Evolutionary conservation across 1,139 yeast species (phyloP).

Genomic region (Suhomyces anneliseae): DNA sequence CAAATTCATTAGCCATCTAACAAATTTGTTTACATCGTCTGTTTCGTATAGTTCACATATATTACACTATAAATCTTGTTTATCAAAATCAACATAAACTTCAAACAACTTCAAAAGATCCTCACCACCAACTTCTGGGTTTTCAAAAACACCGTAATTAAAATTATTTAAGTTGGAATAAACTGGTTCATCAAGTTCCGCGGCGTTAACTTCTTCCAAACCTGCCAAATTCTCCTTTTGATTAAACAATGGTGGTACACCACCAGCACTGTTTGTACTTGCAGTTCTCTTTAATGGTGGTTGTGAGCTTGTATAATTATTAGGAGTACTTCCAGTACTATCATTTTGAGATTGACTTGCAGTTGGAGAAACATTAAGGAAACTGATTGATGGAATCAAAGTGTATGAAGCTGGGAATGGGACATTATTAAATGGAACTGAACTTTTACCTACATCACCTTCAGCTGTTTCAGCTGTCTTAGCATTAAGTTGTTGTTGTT

Average conservation of each 20-base stretch:
- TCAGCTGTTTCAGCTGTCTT: constrained; percentile 1
- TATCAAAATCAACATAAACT: constrained; percentile 38
- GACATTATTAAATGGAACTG: constrained; percentile 9
- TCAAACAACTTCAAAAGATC: constrained; percentile 42
- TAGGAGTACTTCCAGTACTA: constrained; percentile 4
- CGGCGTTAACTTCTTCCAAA: constrained; percentile 3
- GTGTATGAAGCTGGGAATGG: constrained; percentile 15
- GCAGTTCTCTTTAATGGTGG: neutral
- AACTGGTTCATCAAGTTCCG: constrained; percentile 7
- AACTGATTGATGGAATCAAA: constrained; percentile 8
- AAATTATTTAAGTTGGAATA: constrained; percentile 11
- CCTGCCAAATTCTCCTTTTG: constrained; percentile 3
- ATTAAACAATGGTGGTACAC: constrained; percentile 2
- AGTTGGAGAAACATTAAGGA: constrained; percentile 7
- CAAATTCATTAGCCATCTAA: too few relatives aligned
- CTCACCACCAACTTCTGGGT: constrained; percentile 23
- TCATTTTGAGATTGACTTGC: constrained; percentile 1
- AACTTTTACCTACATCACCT: constrained; percentile 1
- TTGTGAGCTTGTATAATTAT: constrained; percentile 3
- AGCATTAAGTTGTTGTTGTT: neutral
- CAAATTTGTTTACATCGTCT: too few relatives aligned
- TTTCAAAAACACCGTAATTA: constrained; percentile 12
- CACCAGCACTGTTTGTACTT: neutral
- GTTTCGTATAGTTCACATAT: too few relatives aligned
- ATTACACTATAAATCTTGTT: constrained; percentile 3